Conservation (phyloP, 2,329 filamentous ascomycete genomes). For the Orbilia ellipsospora region DNA sequence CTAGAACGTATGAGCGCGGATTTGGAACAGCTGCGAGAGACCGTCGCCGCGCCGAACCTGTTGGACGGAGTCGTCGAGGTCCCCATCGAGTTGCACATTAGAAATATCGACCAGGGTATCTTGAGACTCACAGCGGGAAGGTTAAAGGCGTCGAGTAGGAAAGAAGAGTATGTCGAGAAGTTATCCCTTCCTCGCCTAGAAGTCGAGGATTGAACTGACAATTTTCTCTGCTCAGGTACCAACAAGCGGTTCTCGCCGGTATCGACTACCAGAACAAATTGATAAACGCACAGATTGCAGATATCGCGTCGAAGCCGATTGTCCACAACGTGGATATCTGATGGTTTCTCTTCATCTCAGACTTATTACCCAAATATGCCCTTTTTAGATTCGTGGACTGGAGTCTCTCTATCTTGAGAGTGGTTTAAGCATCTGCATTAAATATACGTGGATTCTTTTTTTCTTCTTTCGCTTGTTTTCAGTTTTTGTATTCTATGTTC, state of each 20-base stretch:
- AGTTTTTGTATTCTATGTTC: background rate
- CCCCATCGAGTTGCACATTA: conserved; percentile 78
- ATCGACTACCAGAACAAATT: conserved; percentile 51
- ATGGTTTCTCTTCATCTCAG: background rate
- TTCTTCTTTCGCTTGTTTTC: background rate
- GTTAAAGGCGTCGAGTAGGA: conserved; percentile 60
- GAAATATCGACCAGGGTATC: conserved; percentile 77
- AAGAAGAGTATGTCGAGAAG: conserved; percentile 46
- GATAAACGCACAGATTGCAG: conserved; percentile 50
- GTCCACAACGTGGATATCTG: conserved; percentile 49
- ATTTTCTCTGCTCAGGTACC: conserved; percentile 30
- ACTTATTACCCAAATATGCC: background rate
- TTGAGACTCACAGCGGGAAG: conserved; percentile 76
- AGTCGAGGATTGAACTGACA: background rate
- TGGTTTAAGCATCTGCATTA: background rate
- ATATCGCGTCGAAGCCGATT: conserved; percentile 40
- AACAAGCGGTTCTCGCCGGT: conserved; percentile 48
- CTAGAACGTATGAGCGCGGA: conserved; percentile 77
- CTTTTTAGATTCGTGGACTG: background rate
- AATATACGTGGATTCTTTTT: background rate
- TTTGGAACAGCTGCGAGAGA: conserved; percentile 76
- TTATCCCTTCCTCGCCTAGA: too few relatives aligned
- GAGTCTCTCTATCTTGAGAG: background rate
- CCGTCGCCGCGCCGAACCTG: conserved; percentile 71
- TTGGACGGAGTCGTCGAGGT: conserved; percentile 69